Percentiles rank a stretch among this genome's conserved stretches.
Evolutionary conservation across 345 rosid genomes (phyloP).

Genomic region (Rhizophora mangle): DNA sequence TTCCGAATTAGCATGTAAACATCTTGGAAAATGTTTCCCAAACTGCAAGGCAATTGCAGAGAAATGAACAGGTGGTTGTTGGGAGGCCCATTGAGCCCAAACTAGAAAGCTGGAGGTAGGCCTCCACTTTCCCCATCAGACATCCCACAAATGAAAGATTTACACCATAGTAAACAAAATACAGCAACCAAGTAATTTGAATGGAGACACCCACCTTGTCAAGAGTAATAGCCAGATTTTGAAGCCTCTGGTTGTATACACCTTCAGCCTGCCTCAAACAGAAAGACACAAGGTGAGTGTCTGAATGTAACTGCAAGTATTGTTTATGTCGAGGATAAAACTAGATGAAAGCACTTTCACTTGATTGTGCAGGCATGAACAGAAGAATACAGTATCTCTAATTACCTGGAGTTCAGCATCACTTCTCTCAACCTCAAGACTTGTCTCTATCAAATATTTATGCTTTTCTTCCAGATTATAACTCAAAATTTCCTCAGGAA

Average conservation of each 20-base stretch:
- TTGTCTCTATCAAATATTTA: slow-evolving; percentile 68
- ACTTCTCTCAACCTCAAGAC: slow-evolving; percentile 84
- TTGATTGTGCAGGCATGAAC: neutral
- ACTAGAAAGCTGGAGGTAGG: too few relatives aligned
- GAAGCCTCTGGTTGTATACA: slow-evolving; percentile 99
- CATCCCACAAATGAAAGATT: neutral
- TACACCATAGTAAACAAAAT: neutral
- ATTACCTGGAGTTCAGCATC: slow-evolving; percentile 99
- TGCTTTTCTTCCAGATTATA: slow-evolving; percentile 94
- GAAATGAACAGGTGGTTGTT: too few relatives aligned
- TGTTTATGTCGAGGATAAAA: slow-evolving; percentile 5
- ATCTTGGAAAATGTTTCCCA: too few relatives aligned
- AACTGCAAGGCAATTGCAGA: too few relatives aligned
- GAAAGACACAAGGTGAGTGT: slow-evolving; percentile 25
- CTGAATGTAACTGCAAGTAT: slow-evolving; percentile 17
- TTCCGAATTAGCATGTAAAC: too few relatives aligned
- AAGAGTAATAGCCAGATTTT: slow-evolving; percentile 94
- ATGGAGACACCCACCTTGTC: slow-evolving; percentile 69
- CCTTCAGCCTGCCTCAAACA: slow-evolving; percentile 83
- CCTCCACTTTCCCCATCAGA: too few relatives aligned
- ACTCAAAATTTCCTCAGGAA: slow-evolving; percentile 82
- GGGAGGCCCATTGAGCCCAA: too few relatives aligned
- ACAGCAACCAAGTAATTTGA: neutral
- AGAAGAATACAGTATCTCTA: slow-evolving; percentile 10
- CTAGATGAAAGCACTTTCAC: neutral